phyloP scores from a whole-genome alignment of 495 filamentous ascomycete genomes.

The Hyphodiscus hymeniophilus region DNA sequence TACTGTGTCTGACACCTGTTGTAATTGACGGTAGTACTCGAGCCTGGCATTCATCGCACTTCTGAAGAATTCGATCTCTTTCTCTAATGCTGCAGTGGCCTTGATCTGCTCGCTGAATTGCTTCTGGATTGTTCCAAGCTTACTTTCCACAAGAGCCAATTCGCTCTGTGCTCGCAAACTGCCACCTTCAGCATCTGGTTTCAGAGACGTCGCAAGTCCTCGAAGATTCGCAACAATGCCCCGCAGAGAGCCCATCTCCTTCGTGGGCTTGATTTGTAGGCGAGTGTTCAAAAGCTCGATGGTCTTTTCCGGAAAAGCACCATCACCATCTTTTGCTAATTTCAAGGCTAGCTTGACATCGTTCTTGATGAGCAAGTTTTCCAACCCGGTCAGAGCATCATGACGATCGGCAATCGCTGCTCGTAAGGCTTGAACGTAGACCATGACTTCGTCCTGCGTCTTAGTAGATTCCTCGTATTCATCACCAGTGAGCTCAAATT shows the following conservation, averaged over 20 bases:
- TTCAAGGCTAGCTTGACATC: constrained; percentile 53
- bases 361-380: constrained; percentile 70
- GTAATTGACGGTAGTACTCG: constrained; percentile 83
- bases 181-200: constrained; percentile 50
- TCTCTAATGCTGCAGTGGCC: constrained; percentile 48
- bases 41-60: constrained; percentile 72
- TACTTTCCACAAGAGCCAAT: constrained; percentile 40
- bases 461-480: constrained; percentile 85
- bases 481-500: constrained; percentile 67
- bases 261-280: constrained; percentile 45
- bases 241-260: constrained; percentile 54
- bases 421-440: constrained; percentile 70
- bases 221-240: constrained; percentile 62
- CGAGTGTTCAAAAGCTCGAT: constrained; percentile 52
- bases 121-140: constrained; percentile 49
- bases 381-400: constrained; percentile 62
- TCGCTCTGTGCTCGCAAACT: constrained; percentile 56
- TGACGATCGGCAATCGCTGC: constrained; percentile 66
- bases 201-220: constrained; percentile 50
- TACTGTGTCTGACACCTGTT: constrained; percentile 80
- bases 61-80: constrained; percentile 69
- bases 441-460: constrained; percentile 55
- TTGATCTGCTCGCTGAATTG: constrained; percentile 61
- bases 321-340: constrained; percentile 52
- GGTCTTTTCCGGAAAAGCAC: constrained; percentile 63